Evolutionary conservation across 768 basidiomycete genomes (phyloP).

Genomic region (Mycena olivaceomarginata): DNA sequence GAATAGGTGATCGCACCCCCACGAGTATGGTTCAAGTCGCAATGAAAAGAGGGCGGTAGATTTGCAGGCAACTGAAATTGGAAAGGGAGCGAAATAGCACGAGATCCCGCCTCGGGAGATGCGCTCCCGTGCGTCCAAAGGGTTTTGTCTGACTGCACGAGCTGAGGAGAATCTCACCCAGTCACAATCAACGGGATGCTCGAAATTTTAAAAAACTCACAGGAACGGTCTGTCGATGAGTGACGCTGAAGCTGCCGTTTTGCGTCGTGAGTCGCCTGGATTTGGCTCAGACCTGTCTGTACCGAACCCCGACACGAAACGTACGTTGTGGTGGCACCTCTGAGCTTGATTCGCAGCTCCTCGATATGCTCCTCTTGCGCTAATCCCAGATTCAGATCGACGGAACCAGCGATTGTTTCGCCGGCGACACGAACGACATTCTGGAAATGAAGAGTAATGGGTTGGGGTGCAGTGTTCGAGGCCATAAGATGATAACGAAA

Average conservation of each 20-base stretch:
- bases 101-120: not conserved
- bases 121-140: slow-evolving; percentile 17
- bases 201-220: not conserved
- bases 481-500: not conserved
- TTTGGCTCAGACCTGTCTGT: not conserved
- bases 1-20: slow-evolving; percentile 12
- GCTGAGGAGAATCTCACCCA: not conserved
- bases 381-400: not conserved
- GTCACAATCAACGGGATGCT: not conserved
- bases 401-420: not conserved
- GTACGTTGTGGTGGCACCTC: not conserved
- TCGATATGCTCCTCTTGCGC: not conserved
- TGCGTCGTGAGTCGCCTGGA: not conserved
- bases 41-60: slow-evolving; percentile 21
- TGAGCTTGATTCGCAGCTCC: not conserved
- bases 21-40: not conserved
- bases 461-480: not conserved
- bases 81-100: slow-evolving; percentile 27
- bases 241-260: not conserved
- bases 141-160: not conserved
- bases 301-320: not conserved
- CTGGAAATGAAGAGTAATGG: slow-evolving; percentile 10
- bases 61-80: slow-evolving; percentile 2
- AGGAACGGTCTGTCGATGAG: not conserved
- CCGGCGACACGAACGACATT: not conserved